These are phyloP conservation scores for Carex cristatella DNA, from an alignment of 176 grass and related monocot genomes.

Conservation along the genomic window DNA sequence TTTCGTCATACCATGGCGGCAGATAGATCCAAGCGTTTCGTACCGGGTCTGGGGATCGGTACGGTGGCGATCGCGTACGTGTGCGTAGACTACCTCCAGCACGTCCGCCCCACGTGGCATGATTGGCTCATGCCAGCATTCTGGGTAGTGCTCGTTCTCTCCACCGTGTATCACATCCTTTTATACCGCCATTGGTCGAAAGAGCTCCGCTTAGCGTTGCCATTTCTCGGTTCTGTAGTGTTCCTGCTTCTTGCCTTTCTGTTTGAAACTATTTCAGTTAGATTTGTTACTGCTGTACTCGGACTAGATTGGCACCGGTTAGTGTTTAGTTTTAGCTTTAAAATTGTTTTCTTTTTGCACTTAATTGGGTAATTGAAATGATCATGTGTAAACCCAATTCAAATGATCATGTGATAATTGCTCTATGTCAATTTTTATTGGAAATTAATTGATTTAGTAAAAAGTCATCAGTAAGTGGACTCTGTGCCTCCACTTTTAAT, in stretches of 20 bases:
- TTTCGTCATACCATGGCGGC: slow-evolving; percentile 16
- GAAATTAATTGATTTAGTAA: neutral
- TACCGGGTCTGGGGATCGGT: slow-evolving; percentile 30
- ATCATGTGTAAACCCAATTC: neutral
- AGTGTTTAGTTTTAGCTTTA: neutral
- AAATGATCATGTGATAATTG: neutral
- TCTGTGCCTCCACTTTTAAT: neutral
- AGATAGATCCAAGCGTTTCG: neutral
- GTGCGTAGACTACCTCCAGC: slow-evolving; percentile 69
- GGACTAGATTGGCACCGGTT: slow-evolving; percentile 79
- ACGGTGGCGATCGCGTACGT: slow-evolving; percentile 64
- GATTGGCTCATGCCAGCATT: slow-evolving; percentile 56
- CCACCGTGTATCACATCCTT: slow-evolving; percentile 41
- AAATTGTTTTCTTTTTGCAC: neutral
- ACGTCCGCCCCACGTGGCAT: slow-evolving; percentile 68
- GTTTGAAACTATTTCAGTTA: slow-evolving; percentile 70
- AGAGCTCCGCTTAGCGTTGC: slow-evolving; percentile 55
- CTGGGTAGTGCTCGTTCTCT: slow-evolving; percentile 58
- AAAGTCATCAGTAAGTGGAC: neutral
- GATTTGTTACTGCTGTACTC: slow-evolving; percentile 74
- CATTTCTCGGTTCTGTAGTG: slow-evolving; percentile 59
- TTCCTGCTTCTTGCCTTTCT: slow-evolving; percentile 68
- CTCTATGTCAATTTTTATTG: neutral
- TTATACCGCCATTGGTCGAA: slow-evolving; percentile 76
- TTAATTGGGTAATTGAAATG: neutral